Base-by-base conservation (phyloP, 331 rosid genomes). In the Telfairia occidentalis region DNA sequence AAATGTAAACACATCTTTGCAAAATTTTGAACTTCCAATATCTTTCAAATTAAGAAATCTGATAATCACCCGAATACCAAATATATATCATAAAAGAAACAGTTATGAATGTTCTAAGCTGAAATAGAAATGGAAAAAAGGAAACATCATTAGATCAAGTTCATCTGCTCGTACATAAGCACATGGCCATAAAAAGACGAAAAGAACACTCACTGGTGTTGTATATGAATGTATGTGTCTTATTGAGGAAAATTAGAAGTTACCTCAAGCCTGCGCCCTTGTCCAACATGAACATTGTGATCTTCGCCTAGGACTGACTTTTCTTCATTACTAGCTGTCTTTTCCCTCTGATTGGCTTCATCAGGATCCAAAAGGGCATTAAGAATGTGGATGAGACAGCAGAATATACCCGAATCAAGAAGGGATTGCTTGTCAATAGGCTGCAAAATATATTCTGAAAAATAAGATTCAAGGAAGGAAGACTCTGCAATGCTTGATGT, bases 331-430 rank as follows among this genome's bases (percentile, higher is more conserved):
- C 73, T 83, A 57, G 54, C 40, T 83, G 80, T 82, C 78, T 76
- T 88, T 75, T 81, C 86, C 57, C 76, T 78, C 79, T 74, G 87
- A 82, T 59, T 78, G 84, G 85, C 84, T 78, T 80, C 86, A 74
- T 89, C 89, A 72, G 97, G 97, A 82, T 89, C 84, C 65, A 96
- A 87, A 82, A 96, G 94, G 80, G 96, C 89, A 85, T 87, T 85
- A 73, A 96, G 94, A 79, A 90, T 88, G 76, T 86, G 87, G 80
- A 96, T 89, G 89, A 96, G 99, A 83, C 99, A 96, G 86, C 99
- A 89, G 57, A 96, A 90, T 83, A 96, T 92, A 61, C 99, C 99
- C 70, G 99, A 96, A 86, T 92, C 99, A 45, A 96, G 99, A 83
- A 96, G 94, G 80, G 97, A 96, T 84, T 92, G 97, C 79, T 96